These are phyloP conservation scores for Sporisorium exsertum DNA, from an alignment of 1,284 basidiomycete genomes.

Conservation along the genomic window DNA sequence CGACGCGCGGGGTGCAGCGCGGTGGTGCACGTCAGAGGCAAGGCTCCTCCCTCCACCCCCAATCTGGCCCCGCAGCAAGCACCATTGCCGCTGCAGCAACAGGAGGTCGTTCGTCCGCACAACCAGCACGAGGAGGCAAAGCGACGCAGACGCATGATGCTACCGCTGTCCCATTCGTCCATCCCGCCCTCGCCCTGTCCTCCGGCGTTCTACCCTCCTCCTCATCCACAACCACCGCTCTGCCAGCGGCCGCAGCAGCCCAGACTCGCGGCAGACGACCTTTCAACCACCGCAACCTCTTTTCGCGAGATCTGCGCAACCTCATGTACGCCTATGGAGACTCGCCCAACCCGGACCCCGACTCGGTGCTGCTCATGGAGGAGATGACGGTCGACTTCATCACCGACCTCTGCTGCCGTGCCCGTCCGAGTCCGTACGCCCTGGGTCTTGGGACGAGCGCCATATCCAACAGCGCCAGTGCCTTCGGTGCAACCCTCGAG, in stretches of 20 bases:
- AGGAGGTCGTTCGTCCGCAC: conserved; percentile 8
- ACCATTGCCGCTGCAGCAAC: conserved; percentile 7
- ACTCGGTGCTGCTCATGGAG: conserved; percentile 90
- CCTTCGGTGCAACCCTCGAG: conserved; percentile 33
- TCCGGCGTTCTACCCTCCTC: conserved; percentile 18
- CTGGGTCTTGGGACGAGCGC: conserved; percentile 55
- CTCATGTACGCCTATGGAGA: conserved; percentile 97
- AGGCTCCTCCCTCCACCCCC: conserved; percentile 39
- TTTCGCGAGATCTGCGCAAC: conserved; percentile 74
- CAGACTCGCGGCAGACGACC: conserved; percentile 45
- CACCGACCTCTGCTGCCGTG: conserved; percentile 78
- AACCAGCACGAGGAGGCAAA: conserved; percentile 20
- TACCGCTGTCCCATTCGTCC: conserved; percentile 37
- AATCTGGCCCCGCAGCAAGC: conserved; percentile 9
- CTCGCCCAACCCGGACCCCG: conserved; percentile 84
- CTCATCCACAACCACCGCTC: conserved; percentile 16
- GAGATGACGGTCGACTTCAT: conserved; percentile 93
- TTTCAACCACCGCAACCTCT: conserved; percentile 60
- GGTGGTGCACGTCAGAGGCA: conserved; percentile 42
- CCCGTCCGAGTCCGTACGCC: conserved; percentile 69
- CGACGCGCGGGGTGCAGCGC: conserved; percentile 29
- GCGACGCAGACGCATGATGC: conserved; percentile 19
- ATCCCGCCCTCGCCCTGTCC: conserved; percentile 41
- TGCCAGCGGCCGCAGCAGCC: conserved; percentile 25
- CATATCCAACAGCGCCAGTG: conserved; percentile 37